A percentile compares a stretch with the other conserved stretches of the same genome.
Evolutionary conservation across 352 stramenopile genomes (phyloP).

Genomic region (Globisporangium rhizosaccharum): DNA sequence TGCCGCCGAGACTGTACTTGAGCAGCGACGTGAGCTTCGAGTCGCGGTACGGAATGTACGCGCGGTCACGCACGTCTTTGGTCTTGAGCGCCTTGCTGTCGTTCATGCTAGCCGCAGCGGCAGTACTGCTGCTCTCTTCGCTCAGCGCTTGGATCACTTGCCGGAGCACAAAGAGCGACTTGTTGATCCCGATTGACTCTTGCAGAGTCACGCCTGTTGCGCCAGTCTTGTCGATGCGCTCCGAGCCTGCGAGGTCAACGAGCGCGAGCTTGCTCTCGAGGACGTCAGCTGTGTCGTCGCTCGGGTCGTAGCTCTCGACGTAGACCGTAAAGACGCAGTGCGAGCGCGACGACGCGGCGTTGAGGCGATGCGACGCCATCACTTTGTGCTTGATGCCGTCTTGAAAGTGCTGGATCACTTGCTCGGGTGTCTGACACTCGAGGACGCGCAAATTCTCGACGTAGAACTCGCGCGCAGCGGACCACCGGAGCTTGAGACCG

Average conservation of each 20-base stretch:
- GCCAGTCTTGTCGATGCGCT: slow-evolving; percentile 54
- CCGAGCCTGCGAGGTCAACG: slow-evolving; percentile 59
- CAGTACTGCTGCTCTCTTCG: slow-evolving; percentile 18
- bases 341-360: slow-evolving; percentile 44
- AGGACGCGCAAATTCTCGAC: slow-evolving; percentile 46
- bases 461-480: slow-evolving; percentile 46
- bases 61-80: slow-evolving; percentile 1
- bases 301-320: slow-evolving; percentile 38
- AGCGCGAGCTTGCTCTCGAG: slow-evolving; percentile 48
- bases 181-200: slow-evolving; percentile 62
- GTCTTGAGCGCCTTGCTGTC: not conserved
- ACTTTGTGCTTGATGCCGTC: slow-evolving; percentile 56
- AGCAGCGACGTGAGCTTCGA: slow-evolving; percentile 61
- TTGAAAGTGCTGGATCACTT: slow-evolving; percentile 46
- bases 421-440: slow-evolving; percentile 33
- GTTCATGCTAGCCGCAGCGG: not conserved
- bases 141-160: slow-evolving; percentile 55
- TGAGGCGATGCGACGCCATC: slow-evolving; percentile 55
- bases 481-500: slow-evolving; percentile 45
- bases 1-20: slow-evolving; percentile 56
- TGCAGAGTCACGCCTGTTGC: slow-evolving; percentile 45
- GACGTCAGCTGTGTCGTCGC: slow-evolving; percentile 25
- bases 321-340: slow-evolving; percentile 57
- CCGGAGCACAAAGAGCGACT: slow-evolving; percentile 52
- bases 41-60: slow-evolving; percentile 56